These are phyloP conservation scores for Pseudohyphozyma bogoriensis DNA, from an alignment of 768 basidiomycete species.

Conservation along the genomic window DNA sequence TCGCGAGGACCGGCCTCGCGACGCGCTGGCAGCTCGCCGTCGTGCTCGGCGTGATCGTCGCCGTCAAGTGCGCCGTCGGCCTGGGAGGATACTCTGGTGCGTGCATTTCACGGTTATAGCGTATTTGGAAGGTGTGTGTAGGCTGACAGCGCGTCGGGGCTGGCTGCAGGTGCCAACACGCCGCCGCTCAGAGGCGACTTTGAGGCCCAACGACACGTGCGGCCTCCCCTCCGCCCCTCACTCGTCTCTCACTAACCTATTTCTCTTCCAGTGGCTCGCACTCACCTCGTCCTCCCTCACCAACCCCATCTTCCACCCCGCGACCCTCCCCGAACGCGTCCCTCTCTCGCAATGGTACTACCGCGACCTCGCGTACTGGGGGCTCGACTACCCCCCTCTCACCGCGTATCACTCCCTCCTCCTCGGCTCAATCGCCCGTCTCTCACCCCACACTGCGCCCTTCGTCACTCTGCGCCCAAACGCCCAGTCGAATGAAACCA, in stretches of 20 bases:
- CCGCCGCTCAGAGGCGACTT: constrained; percentile 35
- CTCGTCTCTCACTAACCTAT: too few species aligned
- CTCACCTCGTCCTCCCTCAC: constrained; percentile 27
- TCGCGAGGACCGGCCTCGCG: neutral
- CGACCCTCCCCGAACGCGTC: constrained; percentile 37
- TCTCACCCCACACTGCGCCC: neutral
- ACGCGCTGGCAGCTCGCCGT: neutral
- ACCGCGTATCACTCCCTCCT: constrained; percentile 56
- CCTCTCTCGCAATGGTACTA: constrained; percentile 72
- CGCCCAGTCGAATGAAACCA: too few species aligned
- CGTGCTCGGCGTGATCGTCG: constrained; percentile 23
- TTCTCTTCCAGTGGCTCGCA: constrained; percentile 30
- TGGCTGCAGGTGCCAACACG: constrained; percentile 26
- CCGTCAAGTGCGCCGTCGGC: constrained; percentile 60
- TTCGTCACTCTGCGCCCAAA: constrained; percentile 18
- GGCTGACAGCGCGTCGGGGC: too few species aligned
- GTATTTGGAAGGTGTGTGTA: neutral
- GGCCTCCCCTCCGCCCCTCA: neutral
- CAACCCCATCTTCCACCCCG: neutral
- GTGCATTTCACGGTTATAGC: too few species aligned
- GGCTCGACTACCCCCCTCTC: constrained; percentile 85
- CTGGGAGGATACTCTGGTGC: constrained; percentile 73
- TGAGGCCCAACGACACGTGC: constrained; percentile 35
- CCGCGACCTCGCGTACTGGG: constrained; percentile 85
- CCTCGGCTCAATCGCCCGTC: constrained; percentile 22